Evolutionary conservation across 2,329 filamentous ascomycete genomes (phyloP), one percentile per base, ranked within the genome.

Genomic region (Decorospora gaudefroyi): DNA sequence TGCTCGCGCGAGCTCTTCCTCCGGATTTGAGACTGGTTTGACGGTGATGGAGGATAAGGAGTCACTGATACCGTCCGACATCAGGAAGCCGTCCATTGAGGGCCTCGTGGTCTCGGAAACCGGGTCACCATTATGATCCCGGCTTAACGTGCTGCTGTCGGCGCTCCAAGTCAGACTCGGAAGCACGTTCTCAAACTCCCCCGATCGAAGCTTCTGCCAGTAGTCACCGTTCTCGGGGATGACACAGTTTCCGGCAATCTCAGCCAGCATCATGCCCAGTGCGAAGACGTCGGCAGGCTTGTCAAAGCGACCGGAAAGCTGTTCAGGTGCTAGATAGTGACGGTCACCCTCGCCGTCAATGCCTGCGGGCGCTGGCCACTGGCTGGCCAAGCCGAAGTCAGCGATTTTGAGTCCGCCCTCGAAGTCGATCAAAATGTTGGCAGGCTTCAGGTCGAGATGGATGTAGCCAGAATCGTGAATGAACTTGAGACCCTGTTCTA

Each of bases 231-330:
- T 96, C 64, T 96, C 90, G 0, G 93, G 93, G 18, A 99, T 84
- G 51, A 90, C 85, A 36, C 96, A 90, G 64, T 99, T 99, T 52
- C 88, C 90, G 17, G 90, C 92, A 61, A 91, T 93, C 74, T 99
- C 93, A 35, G 96, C 83, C 68, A 96, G 88, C 70, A 97, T 95
- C 60, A 97, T 82, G 37, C 93, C 93, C 19, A 99, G 82, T 8
- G 93, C 89, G 70, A 96, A 99, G 36, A 99, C 82, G 70, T 99
- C 93, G 23, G 90, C 88, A 25, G 92, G 88, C 69, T 92, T 93
- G 72, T 95, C 90, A 58, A 87, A 93, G 52, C 85, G 82, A 28
- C 91, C 92, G 64, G 83, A 83, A 13, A 99, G 82, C 50, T 96
- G 90, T 71, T 99, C 93, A 0, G 91, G 91, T 1, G 88, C 92